Evolutionary conservation across 1,284 basidiomycete genomes (phyloP).

Genomic region (Leccinum proliferum): DNA sequence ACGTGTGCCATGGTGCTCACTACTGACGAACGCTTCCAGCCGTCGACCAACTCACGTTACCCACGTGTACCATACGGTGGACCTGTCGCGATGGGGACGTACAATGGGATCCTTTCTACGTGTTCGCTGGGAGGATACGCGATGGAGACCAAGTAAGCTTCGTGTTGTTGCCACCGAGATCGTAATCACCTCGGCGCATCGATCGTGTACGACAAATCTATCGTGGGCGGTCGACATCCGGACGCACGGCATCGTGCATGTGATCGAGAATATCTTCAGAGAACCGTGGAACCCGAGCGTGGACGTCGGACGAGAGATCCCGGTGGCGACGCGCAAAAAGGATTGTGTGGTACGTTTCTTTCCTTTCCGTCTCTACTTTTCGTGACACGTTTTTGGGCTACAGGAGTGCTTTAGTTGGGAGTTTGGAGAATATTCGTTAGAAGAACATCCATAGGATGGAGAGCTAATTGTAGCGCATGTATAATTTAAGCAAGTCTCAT

Average conservation of each 20-base stretch:
- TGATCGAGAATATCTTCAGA: constrained; percentile 74
- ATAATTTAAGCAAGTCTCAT: not conserved
- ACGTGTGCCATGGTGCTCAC: not conserved
- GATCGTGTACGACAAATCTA: constrained; percentile 86
- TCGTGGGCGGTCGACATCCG: constrained; percentile 83
- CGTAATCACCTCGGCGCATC: constrained; percentile 67
- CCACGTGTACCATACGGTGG: constrained; percentile 84
- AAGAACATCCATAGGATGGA: not conserved
- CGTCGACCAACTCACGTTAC: constrained; percentile 68
- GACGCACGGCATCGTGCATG: constrained; percentile 76
- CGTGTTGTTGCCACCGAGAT: not conserved
- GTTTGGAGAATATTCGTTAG: constrained; percentile 45
- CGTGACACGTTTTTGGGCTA: not conserved
- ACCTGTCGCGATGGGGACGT: constrained; percentile 85
- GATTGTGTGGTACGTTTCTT: constrained; percentile 55
- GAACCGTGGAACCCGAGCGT: constrained; percentile 70
- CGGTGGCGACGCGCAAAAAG: constrained; percentile 41
- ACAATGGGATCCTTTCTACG: constrained; percentile 69
- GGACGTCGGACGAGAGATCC: constrained; percentile 56
- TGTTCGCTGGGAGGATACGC: constrained; percentile 75
- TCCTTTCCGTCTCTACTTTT: not conserved
- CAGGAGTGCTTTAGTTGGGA: constrained; percentile 71
- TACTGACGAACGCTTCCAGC: constrained; percentile 35
- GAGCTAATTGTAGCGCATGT: not conserved
- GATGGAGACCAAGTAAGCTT: constrained; percentile 61